phyloP scores from a whole-genome alignment of 2,329 filamentous ascomycete species.

The Trichophyton verrucosum region DNA sequence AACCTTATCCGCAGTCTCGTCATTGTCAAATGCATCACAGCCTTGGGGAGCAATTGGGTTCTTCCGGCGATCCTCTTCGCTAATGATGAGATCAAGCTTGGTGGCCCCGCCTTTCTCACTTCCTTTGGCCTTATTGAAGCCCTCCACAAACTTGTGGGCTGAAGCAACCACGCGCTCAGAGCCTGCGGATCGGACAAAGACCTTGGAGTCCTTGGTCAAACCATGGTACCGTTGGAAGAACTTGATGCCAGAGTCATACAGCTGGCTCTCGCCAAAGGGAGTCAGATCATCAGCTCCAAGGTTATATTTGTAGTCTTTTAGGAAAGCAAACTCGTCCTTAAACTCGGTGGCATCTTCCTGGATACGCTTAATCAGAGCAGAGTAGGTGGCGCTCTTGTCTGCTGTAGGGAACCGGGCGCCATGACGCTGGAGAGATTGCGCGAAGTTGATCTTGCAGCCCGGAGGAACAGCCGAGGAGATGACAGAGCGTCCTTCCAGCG shows the following conservation, averaged over 20 bases:
- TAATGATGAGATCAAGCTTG: constrained; percentile 50
- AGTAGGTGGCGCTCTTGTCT: constrained; percentile 54
- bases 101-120: constrained; percentile 37
- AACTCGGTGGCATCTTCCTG: constrained; percentile 47
- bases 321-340: constrained; percentile 53
- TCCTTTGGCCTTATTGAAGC: constrained; percentile 51
- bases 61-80: constrained; percentile 55
- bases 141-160: constrained; percentile 61
- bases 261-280: constrained; percentile 53
- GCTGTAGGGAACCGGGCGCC: constrained; percentile 70
- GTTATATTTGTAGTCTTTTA: constrained; percentile 57
- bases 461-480: constrained; percentile 49
- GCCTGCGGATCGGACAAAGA: constrained; percentile 61
- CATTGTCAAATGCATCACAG: constrained; percentile 59
- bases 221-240: constrained; percentile 62
- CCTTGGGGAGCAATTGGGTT: constrained; percentile 68
- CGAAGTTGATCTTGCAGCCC: constrained; percentile 66
- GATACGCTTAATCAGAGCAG: constrained; percentile 51
- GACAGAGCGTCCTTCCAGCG: constrained; percentile 48
- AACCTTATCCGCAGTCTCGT: constrained; percentile 20
- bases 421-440: constrained; percentile 69
- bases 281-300: constrained; percentile 60
- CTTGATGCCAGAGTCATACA: constrained; percentile 61
- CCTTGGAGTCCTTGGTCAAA: constrained; percentile 46
- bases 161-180: constrained; percentile 62